These are phyloP conservation scores for Pleomassaria siparia DNA, from an alignment of 2,329 filamentous ascomycete species.

Conservation along the genomic window DNA sequence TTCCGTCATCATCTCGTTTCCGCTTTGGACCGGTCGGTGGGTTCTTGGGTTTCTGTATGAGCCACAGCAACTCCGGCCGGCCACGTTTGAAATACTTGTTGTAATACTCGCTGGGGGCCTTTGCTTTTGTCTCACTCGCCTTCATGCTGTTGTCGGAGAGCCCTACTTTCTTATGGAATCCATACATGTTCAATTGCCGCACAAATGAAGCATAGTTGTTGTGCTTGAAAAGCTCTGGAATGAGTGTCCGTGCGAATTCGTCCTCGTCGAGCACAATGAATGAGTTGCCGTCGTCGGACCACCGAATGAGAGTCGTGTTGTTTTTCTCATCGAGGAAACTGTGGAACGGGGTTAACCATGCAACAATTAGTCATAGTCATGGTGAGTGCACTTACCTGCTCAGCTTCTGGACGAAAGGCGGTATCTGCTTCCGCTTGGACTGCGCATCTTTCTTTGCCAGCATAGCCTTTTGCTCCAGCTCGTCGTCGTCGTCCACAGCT, in stretches of 20 bases:
- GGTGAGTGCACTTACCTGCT: slow-evolving; percentile 70
- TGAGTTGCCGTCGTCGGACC: slow-evolving; percentile 94
- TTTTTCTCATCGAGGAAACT: slow-evolving; percentile 93
- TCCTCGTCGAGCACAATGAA: slow-evolving; percentile 98
- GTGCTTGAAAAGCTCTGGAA: slow-evolving; percentile 76
- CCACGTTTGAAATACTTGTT: slow-evolving; percentile 96
- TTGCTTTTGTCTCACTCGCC: slow-evolving; percentile 94
- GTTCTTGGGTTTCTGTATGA: slow-evolving; percentile 93
- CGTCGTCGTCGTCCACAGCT: slow-evolving; percentile 69
- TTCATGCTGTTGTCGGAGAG: slow-evolving; percentile 97
- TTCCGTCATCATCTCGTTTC: slow-evolving; percentile 59
- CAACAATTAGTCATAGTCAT: background rate
- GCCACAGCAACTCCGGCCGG: slow-evolving; percentile 88
- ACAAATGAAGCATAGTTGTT: slow-evolving; percentile 80
- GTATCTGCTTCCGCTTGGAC: slow-evolving; percentile 90
- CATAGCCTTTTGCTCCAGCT: slow-evolving; percentile 76
- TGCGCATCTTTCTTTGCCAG: slow-evolving; percentile 85
- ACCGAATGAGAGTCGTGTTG: slow-evolving; percentile 92
- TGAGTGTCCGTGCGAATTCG: slow-evolving; percentile 73
- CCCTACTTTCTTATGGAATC: slow-evolving; percentile 58
- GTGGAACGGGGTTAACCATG: slow-evolving; percentile 15
- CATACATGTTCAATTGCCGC: slow-evolving; percentile 65
- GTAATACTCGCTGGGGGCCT: slow-evolving; percentile 96
- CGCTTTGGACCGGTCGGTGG: slow-evolving; percentile 54
- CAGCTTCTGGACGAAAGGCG: slow-evolving; percentile 95